These are phyloP conservation scores for Dimargaris verticillata DNA, from an alignment of 192 early-diverging fungal genomes.

Conservation along the genomic window DNA sequence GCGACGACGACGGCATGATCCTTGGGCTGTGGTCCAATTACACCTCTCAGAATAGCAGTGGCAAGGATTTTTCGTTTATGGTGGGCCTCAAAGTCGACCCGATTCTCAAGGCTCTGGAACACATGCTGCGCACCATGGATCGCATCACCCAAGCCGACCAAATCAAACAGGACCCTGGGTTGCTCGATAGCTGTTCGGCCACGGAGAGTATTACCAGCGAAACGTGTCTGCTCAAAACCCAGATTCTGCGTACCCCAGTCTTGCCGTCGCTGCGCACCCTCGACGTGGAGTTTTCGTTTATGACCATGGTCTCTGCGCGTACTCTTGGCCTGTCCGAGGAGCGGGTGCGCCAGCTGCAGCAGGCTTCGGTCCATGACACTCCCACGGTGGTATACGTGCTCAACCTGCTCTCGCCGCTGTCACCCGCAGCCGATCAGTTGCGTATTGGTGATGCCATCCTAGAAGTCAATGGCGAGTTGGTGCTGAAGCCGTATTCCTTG, in stretches of 20 bases:
- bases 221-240: not conserved
- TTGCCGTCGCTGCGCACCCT: slow-evolving; percentile 11
- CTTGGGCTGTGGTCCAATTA: slow-evolving; percentile 56
- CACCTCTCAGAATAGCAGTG: slow-evolving; percentile 46
- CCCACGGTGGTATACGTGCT: slow-evolving; percentile 13
- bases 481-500: slow-evolving; percentile 13
- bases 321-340: slow-evolving; percentile 13
- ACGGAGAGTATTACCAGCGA: not conserved
- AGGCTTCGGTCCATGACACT: not conserved
- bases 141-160: too few relatives aligned
- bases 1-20: slow-evolving; percentile 33
- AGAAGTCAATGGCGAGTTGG: slow-evolving; percentile 11
- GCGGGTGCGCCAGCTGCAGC: slow-evolving; percentile 8
- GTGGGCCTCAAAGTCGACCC: slow-evolving; percentile 28
- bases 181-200: too few relatives aligned
- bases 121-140: too few relatives aligned
- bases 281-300: slow-evolving; percentile 15
- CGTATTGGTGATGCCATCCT: slow-evolving; percentile 21
- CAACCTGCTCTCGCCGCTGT: slow-evolving; percentile 10
- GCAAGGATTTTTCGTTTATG: slow-evolving; percentile 51
- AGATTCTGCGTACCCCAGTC: not conserved
- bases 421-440: slow-evolving; percentile 8
- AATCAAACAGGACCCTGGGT: too few relatives aligned
- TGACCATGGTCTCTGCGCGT: slow-evolving; percentile 12
- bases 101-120: slow-evolving; percentile 26